Evolutionary conservation across 2,329 filamentous ascomycete genomes (phyloP).

Genomic region (Colletotrichum somersetense): DNA sequence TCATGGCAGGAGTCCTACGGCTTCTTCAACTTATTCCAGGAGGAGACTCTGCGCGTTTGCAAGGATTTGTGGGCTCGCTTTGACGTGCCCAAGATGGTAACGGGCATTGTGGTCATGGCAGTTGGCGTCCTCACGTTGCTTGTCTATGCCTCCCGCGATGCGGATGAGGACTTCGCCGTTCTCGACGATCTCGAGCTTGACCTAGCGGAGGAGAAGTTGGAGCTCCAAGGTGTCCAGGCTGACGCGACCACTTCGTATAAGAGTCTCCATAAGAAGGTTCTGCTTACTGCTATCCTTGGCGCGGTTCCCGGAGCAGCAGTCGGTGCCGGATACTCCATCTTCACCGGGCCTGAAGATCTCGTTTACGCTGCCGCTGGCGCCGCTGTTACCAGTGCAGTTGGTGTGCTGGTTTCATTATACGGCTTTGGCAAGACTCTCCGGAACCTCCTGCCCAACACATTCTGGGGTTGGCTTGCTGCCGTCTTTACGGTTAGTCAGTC

Average conservation of each 20-base stretch:
- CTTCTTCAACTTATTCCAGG: slow-evolving; percentile 80
- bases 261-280: slow-evolving; percentile 54
- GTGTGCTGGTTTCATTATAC: slow-evolving; percentile 58
- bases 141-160: slow-evolving; percentile 76
- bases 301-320: slow-evolving; percentile 51
- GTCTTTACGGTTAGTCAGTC: slow-evolving; percentile 88
- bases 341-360: slow-evolving; percentile 54
- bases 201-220: slow-evolving; percentile 68
- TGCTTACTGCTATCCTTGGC: slow-evolving; percentile 53
- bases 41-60: slow-evolving; percentile 82
- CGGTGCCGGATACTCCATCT: slow-evolving; percentile 49
- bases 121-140: slow-evolving; percentile 76
- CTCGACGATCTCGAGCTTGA: slow-evolving; percentile 70
- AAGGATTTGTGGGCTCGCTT: slow-evolving; percentile 92
- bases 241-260: slow-evolving; percentile 51
- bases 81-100: slow-evolving; percentile 85
- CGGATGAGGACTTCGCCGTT: slow-evolving; percentile 66
- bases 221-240: slow-evolving; percentile 57
- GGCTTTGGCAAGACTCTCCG: slow-evolving; percentile 58
- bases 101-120: slow-evolving; percentile 80
- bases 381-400: slow-evolving; percentile 59
- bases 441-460: slow-evolving; percentile 74
- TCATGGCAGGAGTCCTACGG: slow-evolving; percentile 61
- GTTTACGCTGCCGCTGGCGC: slow-evolving; percentile 51
- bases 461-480: slow-evolving; percentile 91